A percentile compares a stretch with the other conserved stretches of the same genome.
Evolutionary conservation across 495 filamentous ascomycete genomes (phyloP).

Genomic region (Chlorociboria aeruginascens): DNA sequence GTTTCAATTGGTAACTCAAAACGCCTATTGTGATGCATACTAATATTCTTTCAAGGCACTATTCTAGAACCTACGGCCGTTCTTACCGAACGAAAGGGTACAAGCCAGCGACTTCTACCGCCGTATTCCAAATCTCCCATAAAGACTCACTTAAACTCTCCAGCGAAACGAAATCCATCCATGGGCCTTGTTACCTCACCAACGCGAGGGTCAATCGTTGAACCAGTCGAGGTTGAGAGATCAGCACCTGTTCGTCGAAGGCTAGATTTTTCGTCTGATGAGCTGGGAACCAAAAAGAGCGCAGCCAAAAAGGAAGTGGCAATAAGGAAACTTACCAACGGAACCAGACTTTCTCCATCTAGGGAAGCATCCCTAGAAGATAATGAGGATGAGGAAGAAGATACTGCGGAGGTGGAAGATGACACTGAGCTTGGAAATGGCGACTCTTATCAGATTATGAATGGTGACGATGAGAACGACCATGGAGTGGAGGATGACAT

Average conservation of each 20-base stretch:
- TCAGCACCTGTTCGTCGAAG: constrained; percentile 9
- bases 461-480: constrained; percentile 10
- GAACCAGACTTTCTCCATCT: neutral
- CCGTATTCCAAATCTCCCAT: constrained; percentile 23
- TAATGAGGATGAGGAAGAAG: neutral
- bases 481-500: neutral
- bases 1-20: neutral
- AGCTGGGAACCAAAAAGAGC: neutral
- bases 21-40: neutral
- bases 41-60: constrained; percentile 26
- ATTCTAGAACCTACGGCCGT: constrained; percentile 31
- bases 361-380: neutral
- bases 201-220: constrained; percentile 12
- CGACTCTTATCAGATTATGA: constrained; percentile 12
- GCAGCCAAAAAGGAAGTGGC: neutral
- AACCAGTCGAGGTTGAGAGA: constrained; percentile 2
- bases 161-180: constrained; percentile 19
- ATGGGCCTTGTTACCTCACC: constrained; percentile 17
- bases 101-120: constrained; percentile 19
- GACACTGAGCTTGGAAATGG: constrained; percentile 1
- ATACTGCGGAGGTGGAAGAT: neutral
- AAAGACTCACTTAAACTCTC: constrained; percentile 20
- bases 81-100: constrained; percentile 17
- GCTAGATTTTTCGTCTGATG: constrained; percentile 16
- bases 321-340: constrained; percentile 1